Conservation (phyloP, 345 rosid genomes). For the Syzygium aqueum region DNA sequence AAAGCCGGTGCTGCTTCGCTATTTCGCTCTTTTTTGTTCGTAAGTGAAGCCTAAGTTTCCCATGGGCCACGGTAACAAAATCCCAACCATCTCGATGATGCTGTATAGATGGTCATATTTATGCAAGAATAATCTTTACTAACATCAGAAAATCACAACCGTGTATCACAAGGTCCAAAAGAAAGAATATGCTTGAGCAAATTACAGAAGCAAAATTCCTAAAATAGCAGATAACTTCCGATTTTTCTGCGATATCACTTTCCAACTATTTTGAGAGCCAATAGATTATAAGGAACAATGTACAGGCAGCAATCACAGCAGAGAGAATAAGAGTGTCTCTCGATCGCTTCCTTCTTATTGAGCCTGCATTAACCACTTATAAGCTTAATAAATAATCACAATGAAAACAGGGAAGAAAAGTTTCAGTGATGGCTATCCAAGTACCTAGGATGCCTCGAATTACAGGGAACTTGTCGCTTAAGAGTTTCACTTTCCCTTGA, state of each 20-base stretch:
- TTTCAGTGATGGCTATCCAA: neutral
- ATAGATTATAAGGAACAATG: slow-evolving; percentile 80
- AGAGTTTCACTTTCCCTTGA: slow-evolving; percentile 83
- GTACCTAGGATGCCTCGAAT: slow-evolving; percentile 88
- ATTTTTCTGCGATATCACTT: slow-evolving; percentile 2
- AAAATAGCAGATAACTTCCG: neutral
- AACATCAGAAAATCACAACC: neutral
- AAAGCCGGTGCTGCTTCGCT: neutral
- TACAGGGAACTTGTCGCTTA: slow-evolving; percentile 81
- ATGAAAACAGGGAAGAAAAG: neutral
- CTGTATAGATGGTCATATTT: neutral
- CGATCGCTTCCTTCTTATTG: slow-evolving; percentile 70
- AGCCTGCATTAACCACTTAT: slow-evolving; percentile 38
- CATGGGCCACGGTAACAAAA: neutral
- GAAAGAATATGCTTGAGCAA: neutral
- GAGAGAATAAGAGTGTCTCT: slow-evolving; percentile 88
- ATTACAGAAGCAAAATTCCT: slow-evolving; percentile 10
- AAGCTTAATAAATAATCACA: neutral
- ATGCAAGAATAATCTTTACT: neutral
- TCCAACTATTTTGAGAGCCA: slow-evolving; percentile 75
- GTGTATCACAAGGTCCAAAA: neutral
- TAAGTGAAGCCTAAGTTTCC: neutral
- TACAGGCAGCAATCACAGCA: slow-evolving; percentile 89
- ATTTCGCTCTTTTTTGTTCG: neutral
- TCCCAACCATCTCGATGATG: neutral